Evolutionary conservation across 1,284 basidiomycete species (phyloP), one percentile per base, ranked within the genome.

Genomic region (Leccinum fuscescens): DNA sequence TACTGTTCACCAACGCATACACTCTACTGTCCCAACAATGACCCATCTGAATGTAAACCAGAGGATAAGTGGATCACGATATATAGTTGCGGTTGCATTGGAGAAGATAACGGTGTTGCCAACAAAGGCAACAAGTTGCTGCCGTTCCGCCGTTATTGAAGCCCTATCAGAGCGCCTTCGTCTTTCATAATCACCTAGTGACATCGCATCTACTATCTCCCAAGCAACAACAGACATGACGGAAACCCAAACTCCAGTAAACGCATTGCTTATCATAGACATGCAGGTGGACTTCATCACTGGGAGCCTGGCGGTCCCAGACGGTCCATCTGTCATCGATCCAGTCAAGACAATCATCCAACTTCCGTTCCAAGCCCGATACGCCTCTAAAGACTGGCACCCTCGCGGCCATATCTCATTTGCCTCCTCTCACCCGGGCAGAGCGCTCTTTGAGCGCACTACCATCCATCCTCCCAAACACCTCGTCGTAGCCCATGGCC

Each of bases 321-420:
- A 72, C 42, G 82, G 76, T 2, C 72, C 71, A 27, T 69, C 75
- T 5, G 79, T 83, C 39, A 70, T 84, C 62, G 67, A 71, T 6
- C 66, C 70, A 7, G 72, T 84, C 55, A 80, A 80, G 55, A 46
- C 67, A 20, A 69, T 81, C 42, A 74, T 82, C 51, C 54, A 69
- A 1, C 69, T 79, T 8, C 75, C 78, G 3, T 84, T 84, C 65
- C 70, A 70, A 46, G 65, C 69, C 29, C 76, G 73, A 51, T 74
- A 82, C 37, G 81, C 77, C 1, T 80, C 82, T 0, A 78, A 79
- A 58, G 82, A 84, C 65, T 82, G 72, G 63, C 82, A 84, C 56
- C 83, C 82, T 4, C 58, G 56, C 1, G 69, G 78, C 52, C 82
- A 84, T 62, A 66, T 82, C 56, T 84, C 82, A 0, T 84, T 84